Base-by-base conservation (phyloP, 306 rosid genomes). In the Acacia confusa region DNA sequence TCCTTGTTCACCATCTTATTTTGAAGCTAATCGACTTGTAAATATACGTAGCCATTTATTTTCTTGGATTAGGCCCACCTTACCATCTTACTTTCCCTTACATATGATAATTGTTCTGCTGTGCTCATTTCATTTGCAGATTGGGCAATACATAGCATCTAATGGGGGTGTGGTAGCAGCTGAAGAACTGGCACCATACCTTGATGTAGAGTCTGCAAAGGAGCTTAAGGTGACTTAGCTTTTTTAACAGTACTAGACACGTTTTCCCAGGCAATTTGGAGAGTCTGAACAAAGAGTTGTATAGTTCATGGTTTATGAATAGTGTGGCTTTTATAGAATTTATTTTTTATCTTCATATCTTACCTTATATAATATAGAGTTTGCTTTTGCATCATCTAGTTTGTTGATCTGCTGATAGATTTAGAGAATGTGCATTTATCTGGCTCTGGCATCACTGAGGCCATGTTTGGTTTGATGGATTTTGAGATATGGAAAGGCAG, bases 141-240 rank as follows among this genome's bases (percentile, higher is more conserved):
- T 96, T 76, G 99, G 99, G 80, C 92, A 96, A 72, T 93, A 96
- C 86, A 91, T 96, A 88, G 40, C 97, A 76, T 91, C 97, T 71
- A 92, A 96, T 81, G 98, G 97, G 79, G 99, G 98, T 70, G 98
- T 96, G 80, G 94, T 96, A 66, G 83, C 99, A 47, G 97, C 99
- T 44, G 98, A 96, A 90, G 99, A 96, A 86, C 91, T 96, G 81
- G 97, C 97, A 79, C 98, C 98, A 48, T 96, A 91, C 89, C 94
- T 93, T 86, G 98, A 93, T 74, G 72, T 93, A 78, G 88, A 90
- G 70, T 82, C 92, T 61, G 69, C 77, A 1, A 87, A 84, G 77
- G 84, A 76, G 60, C 78, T 87, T 24, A 78, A 78, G 87, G 98
- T 96, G 82, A 84, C 81, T 83, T 84, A 22, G 17, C 14, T 16